Evolutionary conservation across 192 early-diverging fungal species (phyloP).

Genomic region (Linnemannia hyalina): DNA sequence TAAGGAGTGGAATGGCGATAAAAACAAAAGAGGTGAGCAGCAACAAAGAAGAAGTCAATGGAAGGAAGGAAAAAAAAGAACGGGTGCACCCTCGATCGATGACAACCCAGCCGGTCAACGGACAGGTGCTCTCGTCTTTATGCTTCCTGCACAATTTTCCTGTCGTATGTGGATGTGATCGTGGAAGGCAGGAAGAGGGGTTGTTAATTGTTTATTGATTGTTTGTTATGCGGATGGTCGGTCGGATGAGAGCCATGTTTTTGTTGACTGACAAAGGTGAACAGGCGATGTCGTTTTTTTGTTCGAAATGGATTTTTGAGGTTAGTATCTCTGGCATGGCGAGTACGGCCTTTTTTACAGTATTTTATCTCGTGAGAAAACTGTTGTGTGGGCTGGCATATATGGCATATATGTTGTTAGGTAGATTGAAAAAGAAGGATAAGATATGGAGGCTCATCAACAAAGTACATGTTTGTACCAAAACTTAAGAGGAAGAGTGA

Average conservation of each 20-base stretch:
- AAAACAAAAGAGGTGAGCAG: not conserved
- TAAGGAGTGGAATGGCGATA: not conserved
- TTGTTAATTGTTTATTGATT: not conserved
- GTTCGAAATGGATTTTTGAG: not conserved
- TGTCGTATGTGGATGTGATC: not conserved
- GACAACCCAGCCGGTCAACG: not conserved
- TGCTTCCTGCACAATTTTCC: not conserved
- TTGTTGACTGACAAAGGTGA: not conserved
- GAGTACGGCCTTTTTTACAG: not conserved
- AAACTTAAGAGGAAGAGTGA: not conserved
- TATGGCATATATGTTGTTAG: not conserved
- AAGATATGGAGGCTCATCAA: not conserved
- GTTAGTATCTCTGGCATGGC: not conserved
- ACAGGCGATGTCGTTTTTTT: not conserved
- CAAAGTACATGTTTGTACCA: not conserved
- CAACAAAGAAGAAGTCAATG: not conserved
- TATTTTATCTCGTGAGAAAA: not conserved
- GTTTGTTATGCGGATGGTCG: not conserved
- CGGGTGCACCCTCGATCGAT: constrained; percentile 1
- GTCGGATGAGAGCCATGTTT: not conserved
- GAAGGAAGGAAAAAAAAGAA: not conserved
- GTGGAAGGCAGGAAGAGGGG: not conserved
- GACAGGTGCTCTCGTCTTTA: not conserved
- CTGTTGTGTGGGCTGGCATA: not conserved
- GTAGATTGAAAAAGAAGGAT: not conserved